Evolutionary conservation across 2,329 filamentous ascomycete genomes (phyloP), one percentile per base, ranked within the genome.

Genomic region (Zasmidium cellare): DNA sequence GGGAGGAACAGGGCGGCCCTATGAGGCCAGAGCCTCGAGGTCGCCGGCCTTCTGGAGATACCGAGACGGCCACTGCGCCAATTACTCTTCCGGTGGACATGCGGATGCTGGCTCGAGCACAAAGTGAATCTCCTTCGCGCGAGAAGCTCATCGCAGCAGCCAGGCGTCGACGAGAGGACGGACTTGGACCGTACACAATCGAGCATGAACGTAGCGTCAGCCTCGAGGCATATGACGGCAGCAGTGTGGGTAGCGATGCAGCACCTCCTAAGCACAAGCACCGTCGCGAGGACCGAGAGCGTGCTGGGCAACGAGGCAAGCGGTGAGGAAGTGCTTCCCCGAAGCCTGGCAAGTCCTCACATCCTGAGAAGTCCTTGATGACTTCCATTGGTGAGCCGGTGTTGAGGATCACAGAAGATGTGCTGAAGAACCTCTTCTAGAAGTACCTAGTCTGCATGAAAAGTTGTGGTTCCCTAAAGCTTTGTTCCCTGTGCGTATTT

Each of bases 71-170:
- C 3, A 57, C 49, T 6, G 55, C 38, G 19, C 41, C 24, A 24
- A 57, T 49, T 16, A 57, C 54, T 6, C 23, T 61, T 25, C 60
- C 51, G 2, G 57, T 47, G 51, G 51, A 57, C 41, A 45, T 50
- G 38, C 46, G 53, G 22, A 56, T 60, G 11, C 58, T 68, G 18
- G 56, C 54, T 28, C 56, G 55, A 12, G 63, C 64, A 3, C 50
- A 65, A 20, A 71, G 68, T 56, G 68, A 71, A 57, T 71, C 69
- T 54, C 69, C 69, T 9, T 70, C 68, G 20, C 57, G 68, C 16
- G 69, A 71, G 44, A 54, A 52, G 14, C 31, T 63, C 18, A 28
- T 22, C n/a, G 23, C 46, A 14, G 19, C 19, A 14, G 50, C 59
- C 18, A 44, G 24, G 5, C 44, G 52, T n/a, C 44, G 53, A 55